phyloP scores from a whole-genome alignment of 768 basidiomycete genomes.

The Botryobasidium botryosum region DNA sequence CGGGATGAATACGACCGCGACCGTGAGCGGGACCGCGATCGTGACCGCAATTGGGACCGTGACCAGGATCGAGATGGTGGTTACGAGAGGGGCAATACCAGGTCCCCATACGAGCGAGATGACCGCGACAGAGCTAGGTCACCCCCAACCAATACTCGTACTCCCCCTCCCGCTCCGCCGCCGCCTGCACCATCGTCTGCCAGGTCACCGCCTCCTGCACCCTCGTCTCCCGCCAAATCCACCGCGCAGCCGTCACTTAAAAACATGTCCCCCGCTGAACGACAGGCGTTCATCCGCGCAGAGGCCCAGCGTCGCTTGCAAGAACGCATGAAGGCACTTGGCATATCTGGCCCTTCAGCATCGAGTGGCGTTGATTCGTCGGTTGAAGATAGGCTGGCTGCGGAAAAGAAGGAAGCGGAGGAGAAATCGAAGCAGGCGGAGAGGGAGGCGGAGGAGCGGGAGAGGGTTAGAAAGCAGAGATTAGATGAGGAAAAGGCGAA shows the following conservation, averaged over 20 bases:
- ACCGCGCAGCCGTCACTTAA: constrained; percentile 32
- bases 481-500: constrained; percentile 54
- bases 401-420: constrained; percentile 83
- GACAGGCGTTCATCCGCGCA: constrained; percentile 54
- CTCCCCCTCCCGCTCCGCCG: constrained; percentile 29
- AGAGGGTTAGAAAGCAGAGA: constrained; percentile 49
- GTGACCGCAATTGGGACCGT: constrained; percentile 18
- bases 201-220: constrained; percentile 25
- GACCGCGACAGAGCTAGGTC: constrained; percentile 15
- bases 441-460: constrained; percentile 63
- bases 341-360: constrained; percentile 35
- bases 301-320: constrained; percentile 72
- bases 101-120: constrained; percentile 11
- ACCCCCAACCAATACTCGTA: constrained; percentile 25
- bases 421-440: constrained; percentile 68
- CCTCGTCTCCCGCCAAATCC: constrained; percentile 13
- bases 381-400: constrained; percentile 69
- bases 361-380: constrained; percentile 44
- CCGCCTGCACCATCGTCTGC: constrained; percentile 20
- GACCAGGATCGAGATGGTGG: constrained; percentile 17
- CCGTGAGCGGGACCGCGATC: constrained; percentile 23
- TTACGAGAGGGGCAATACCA: too few relatives aligned
- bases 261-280: constrained; percentile 72
- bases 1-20: constrained; percentile 26
- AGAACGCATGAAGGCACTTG: constrained; percentile 72